A percentile compares a stretch with the other conserved stretches of the same genome.
Conservation (phyloP, 192 early-diverging fungal genomes). For the Entomortierella beljakovae region DNA sequence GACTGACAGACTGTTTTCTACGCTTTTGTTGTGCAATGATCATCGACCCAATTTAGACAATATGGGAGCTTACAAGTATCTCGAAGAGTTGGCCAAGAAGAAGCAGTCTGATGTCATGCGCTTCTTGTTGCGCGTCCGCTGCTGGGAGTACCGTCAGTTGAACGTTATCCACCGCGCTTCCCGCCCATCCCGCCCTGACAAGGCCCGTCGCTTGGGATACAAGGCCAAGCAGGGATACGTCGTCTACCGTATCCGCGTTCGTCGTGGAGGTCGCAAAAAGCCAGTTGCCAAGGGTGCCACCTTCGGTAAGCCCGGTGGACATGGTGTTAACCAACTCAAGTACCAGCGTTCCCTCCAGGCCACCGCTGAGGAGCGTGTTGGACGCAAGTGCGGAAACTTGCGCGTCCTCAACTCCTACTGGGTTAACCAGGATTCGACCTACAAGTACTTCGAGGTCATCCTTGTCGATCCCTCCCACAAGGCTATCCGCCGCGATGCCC, state of each 20-base stretch:
- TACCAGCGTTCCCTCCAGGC: conserved; percentile 95
- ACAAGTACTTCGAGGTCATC: conserved; percentile 99
- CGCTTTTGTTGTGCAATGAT: no score
- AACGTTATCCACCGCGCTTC: conserved; percentile 99
- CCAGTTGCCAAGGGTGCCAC: conserved; percentile 97
- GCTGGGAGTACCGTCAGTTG: conserved; percentile 99
- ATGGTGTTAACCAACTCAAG: conserved; percentile 99
- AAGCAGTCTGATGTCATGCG: conserved; percentile 93
- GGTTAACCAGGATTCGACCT: conserved; percentile 99
- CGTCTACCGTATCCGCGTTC: conserved; percentile 98
- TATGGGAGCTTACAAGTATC: conserved; percentile 99
- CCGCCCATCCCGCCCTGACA: conserved; percentile 97
- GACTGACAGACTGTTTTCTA: no score
- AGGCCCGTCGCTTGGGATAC: conserved; percentile 99
- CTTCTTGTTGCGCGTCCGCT: conserved; percentile 97
- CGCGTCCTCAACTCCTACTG: conserved; percentile 99
- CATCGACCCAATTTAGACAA: conserved; percentile 85
- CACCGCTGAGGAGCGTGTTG: conserved; percentile 98
- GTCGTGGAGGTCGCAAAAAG: conserved; percentile 98
- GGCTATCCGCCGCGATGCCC: conserved; percentile 98
- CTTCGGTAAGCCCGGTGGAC: conserved; percentile 98
- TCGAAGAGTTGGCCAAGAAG: conserved; percentile 98
- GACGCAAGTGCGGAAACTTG: conserved; percentile 96
- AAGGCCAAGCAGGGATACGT: conserved; percentile 99
- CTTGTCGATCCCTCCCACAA: conserved; percentile 98